Conservation (phyloP, 78 protist genomes). For the Salpingoeca rosetta region DNA sequence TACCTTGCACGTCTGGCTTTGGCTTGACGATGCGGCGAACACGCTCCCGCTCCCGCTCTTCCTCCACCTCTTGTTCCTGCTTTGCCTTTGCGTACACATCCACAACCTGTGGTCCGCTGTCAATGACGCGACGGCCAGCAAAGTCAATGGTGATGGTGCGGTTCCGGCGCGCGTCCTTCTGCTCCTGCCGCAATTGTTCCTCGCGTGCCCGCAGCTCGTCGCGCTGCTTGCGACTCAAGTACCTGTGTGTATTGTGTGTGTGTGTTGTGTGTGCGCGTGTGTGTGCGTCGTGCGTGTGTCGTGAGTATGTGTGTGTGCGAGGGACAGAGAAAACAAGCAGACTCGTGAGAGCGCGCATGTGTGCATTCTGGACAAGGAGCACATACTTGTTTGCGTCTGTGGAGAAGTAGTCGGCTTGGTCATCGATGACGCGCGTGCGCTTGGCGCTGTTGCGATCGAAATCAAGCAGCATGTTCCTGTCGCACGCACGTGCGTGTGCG, state of each 20-base stretch:
- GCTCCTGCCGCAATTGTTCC: background rate
- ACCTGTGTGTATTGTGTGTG: too few relatives aligned
- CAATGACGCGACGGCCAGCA: background rate
- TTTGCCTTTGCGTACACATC: background rate
- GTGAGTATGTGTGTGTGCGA: background rate
- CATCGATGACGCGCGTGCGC: slow-evolving; percentile 49
- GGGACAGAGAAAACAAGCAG: background rate
- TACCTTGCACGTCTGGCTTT: too few relatives aligned
- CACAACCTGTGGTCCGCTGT: background rate
- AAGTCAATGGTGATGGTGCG: slow-evolving; percentile 2
- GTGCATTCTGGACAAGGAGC: background rate
- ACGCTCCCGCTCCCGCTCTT: background rate
- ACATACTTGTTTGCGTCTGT: background rate
- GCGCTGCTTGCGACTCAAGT: too few relatives aligned
- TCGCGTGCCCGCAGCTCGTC: background rate
- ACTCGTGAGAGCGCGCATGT: background rate
- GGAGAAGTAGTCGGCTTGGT: slow-evolving; percentile 31
- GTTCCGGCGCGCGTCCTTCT: background rate
- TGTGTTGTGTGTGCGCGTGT: too few relatives aligned
- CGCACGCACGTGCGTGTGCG: background rate
- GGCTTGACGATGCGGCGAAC: background rate
- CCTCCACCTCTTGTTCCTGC: slow-evolving; percentile 1
- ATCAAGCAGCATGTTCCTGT: slow-evolving; percentile 22
- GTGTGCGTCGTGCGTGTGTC: too few relatives aligned
- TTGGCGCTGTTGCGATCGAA: slow-evolving; percentile 23